Base-by-base conservation (phyloP, 495 filamentous ascomycete species). In the Clavariopsis aquatica region DNA sequence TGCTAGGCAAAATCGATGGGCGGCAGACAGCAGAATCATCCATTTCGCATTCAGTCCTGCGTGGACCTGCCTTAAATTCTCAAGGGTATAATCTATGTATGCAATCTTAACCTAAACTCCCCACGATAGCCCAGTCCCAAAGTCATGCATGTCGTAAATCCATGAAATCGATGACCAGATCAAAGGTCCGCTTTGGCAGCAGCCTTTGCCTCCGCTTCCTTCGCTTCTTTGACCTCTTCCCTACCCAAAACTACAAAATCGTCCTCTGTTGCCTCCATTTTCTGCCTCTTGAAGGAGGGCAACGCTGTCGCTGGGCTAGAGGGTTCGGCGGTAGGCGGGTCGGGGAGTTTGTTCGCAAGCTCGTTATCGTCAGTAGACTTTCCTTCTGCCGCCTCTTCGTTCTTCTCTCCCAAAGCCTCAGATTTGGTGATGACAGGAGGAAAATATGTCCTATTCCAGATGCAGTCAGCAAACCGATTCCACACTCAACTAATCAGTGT, bases 241-340 rank as follows among this genome's bases (percentile, higher is more conserved):
- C 54, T 56, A 5, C 60, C 65, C 6, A 64, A 26, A 0, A 60
- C 38, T 19, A 59, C 65, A 27, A 61, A 58, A 10, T 63, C 65
- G 15, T 68, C 65, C 1, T 64, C 65, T 3, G 22, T 45, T 3
- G 10, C 47, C n/a, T 68, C 60, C 17, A 47, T 59, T 65, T 76
- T 76, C 60, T 55, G 63, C 61, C 70, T 74, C 64, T 76, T 75
- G 0, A 66, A 13, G 9, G 73, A 59, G 4, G 74, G 71, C 57
- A 75, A 57, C 24, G 15, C 38, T 9, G 38, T 17, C 38, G 58
- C 71, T 5, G 64, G 62, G 38, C 66, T 49, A 9, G 19, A 54
- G 17, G 74, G 69, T 27, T 73, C 74, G 23, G 61, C 46, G 13
- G 71, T 73, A 1, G 74, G 74, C 5, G 69, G 66, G 49, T 73